These are phyloP conservation scores for Phialophora verrucosa DNA, from an alignment of 2,329 filamentous ascomycete species.

Conservation along the genomic window DNA sequence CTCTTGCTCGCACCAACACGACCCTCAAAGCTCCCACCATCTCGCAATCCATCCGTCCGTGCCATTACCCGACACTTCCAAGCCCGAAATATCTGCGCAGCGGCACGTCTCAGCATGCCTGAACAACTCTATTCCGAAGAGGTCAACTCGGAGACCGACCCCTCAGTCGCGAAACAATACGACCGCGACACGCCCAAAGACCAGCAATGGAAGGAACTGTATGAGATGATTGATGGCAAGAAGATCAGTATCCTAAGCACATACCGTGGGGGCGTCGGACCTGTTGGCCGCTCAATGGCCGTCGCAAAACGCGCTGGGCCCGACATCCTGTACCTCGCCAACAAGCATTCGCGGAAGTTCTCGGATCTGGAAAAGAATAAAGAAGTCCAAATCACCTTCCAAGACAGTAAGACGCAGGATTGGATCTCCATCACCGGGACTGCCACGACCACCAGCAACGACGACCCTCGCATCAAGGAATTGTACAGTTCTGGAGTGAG, in stretches of 20 bases:
- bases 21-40: not conserved
- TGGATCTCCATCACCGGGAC: conserved; percentile 56
- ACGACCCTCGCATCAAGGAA: conserved; percentile 57
- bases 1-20: not conserved
- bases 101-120: conserved; percentile 49
- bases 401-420: conserved; percentile 54
- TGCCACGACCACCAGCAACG: conserved; percentile 49
- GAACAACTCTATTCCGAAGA: conserved; percentile 40
- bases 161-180: conserved; percentile 57
- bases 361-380: conserved; percentile 52
- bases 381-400: conserved; percentile 54
- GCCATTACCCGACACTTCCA: not conserved
- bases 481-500: conserved; percentile 48
- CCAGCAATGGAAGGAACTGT: conserved; percentile 57
- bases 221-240: conserved; percentile 52
- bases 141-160: conserved; percentile 52
- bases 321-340: conserved; percentile 59
- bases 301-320: conserved; percentile 52
- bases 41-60: not conserved
- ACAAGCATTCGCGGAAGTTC: conserved; percentile 56
- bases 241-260: conserved; percentile 47
- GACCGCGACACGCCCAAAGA: conserved; percentile 52
- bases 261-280: conserved; percentile 30
- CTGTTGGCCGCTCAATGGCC: conserved; percentile 54
- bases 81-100: conserved; percentile 1